Evolutionary conservation across 495 filamentous ascomycete genomes (phyloP).

Genomic region (Penicillium verhagenii): DNA sequence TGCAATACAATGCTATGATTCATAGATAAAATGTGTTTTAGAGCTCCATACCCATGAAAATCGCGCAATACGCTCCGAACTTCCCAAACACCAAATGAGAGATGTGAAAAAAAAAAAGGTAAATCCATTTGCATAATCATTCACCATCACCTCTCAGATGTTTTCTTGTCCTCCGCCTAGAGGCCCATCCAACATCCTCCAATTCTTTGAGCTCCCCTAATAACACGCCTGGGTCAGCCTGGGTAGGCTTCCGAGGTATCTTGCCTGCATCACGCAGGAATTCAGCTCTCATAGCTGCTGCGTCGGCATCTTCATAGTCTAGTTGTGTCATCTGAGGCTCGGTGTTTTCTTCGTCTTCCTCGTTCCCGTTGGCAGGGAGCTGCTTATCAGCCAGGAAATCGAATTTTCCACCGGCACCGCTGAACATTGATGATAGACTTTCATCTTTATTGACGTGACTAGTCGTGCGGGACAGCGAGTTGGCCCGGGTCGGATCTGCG

Average conservation of each 20-base stretch:
- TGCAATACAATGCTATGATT: slow-evolving; percentile 21
- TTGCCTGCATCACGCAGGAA: slow-evolving; percentile 46
- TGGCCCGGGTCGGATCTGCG: slow-evolving; percentile 28
- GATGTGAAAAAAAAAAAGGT: slow-evolving; percentile 13
- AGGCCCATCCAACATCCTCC: slow-evolving; percentile 37
- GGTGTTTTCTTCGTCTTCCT: slow-evolving; percentile 37
- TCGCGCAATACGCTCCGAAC: neutral
- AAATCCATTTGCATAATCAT: slow-evolving; percentile 2
- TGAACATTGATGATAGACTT: slow-evolving; percentile 35
- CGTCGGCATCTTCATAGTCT: slow-evolving; percentile 54
- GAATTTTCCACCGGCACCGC: slow-evolving; percentile 25
- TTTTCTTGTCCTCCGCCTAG: slow-evolving; percentile 39
- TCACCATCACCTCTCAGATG: slow-evolving; percentile 26
- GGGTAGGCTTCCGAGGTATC: slow-evolving; percentile 27
- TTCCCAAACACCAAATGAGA: neutral
- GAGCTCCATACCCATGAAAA: neutral
- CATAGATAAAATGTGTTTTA: neutral
- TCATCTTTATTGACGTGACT: slow-evolving; percentile 23
- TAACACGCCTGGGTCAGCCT: slow-evolving; percentile 16
- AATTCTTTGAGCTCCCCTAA: slow-evolving; percentile 35
- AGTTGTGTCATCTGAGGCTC: slow-evolving; percentile 51
- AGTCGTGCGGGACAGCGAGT: slow-evolving; percentile 24
- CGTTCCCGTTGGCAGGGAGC: slow-evolving; percentile 19
- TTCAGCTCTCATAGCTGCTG: slow-evolving; percentile 47
- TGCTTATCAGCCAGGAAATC: slow-evolving; percentile 29